Base-by-base conservation (phyloP, 495 filamentous ascomycete species). In the Aspergillus bridgeri region DNA sequence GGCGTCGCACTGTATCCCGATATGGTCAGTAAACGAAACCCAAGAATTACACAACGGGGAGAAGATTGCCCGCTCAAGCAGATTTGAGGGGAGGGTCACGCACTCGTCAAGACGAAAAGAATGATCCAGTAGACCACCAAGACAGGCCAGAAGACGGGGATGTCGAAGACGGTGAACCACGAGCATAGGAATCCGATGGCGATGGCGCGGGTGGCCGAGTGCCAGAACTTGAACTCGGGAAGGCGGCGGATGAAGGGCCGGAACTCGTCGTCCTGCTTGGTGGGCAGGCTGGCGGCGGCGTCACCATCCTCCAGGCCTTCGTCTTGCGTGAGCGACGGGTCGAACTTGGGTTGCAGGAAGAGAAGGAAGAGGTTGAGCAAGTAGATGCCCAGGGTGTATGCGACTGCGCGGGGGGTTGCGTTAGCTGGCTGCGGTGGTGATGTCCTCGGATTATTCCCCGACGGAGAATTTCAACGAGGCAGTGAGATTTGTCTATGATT, bases 201-300 rank as follows among this genome's bases (percentile, higher is more conserved):
- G 67, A 97, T 82, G 49, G 94, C 94, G 65, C 90, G 85, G 58
- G 94, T 97, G 45, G 92, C 92, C 52, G 88, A 85, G 72, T 97
- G 87, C 94, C 94, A 98, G 83, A 98, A 98, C 82, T 98, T 98
- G 83, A 98, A 98, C 77, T 98, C 94, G 22, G 94, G 94, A 21
- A 98, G 85, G 46, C 94, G 84, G 62, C 94, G 81, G 71, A 98
- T 96, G 69, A 98, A 98, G 3, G 94, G 94, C 42, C 91, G 84
- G 80, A 98, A 98, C 77, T 98, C 94, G 62, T 98, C 91, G 69
- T 96, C 91, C 62, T 91, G 84, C 77, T 96, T 96, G 42, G 91
- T 96, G 8, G 94, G 94, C 15, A 98, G 86, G 27, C 82, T 79
- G 47, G 76, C 70, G 80, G 68, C 85, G 13, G 85, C 83, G 7